Conservation (phyloP, 371 early-diverging fungal genomes). For the Mucor plumbeus region DNA sequence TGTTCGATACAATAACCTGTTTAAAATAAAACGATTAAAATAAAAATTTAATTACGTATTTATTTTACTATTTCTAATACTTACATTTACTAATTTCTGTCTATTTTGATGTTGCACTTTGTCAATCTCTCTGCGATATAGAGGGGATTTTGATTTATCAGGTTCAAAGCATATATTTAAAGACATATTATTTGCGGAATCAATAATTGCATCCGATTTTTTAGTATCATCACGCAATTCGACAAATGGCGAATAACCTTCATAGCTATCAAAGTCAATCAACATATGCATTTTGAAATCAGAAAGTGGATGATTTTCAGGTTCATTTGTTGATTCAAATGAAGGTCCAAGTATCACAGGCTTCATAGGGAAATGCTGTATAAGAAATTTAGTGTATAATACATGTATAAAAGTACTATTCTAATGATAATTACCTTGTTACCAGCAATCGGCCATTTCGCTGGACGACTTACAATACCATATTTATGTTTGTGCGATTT, state of each 20-base stretch:
- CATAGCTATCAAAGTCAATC: neutral
- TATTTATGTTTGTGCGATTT: neutral
- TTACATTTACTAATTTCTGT: conserved; percentile 8
- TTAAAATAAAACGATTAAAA: too few species aligned
- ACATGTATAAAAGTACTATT: neutral
- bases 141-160: neutral
- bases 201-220: neutral
- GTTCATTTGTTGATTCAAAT: conserved; percentile 15
- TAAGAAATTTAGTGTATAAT: neutral
- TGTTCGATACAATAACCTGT: conserved; percentile 47
- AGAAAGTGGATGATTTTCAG: conserved; percentile 21
- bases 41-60: neutral
- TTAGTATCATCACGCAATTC: neutral
- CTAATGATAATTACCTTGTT: conserved; percentile 14
- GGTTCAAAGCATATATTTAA: neutral
- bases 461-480: conserved; percentile 22
- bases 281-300: conserved; percentile 21
- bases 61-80: neutral
- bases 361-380: conserved; percentile 25
- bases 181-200: neutral
- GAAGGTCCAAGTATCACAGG: conserved; percentile 24
- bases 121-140: conserved; percentile 13
- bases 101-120: conserved; percentile 2
- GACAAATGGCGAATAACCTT: conserved; percentile 15
- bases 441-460: conserved; percentile 17